A percentile compares a stretch with the other conserved stretches of the same genome.
Evolutionary conservation across 495 filamentous ascomycete species (phyloP).

Genomic region (Echria macrotheca): DNA sequence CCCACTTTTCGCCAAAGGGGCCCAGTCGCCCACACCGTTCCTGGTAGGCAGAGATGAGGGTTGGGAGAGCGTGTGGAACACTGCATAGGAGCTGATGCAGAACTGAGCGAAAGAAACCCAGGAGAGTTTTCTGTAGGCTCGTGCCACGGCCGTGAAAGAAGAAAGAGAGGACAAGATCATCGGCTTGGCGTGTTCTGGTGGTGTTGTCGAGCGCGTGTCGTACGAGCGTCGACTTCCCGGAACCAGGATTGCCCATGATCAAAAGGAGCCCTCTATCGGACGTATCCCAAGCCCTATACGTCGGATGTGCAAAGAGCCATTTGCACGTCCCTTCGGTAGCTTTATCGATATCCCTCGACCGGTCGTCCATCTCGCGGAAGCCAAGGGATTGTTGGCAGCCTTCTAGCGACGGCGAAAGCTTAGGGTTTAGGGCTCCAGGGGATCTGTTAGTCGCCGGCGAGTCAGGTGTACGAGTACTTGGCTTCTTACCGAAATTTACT

Average conservation of each 20-base stretch:
- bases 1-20: constrained; percentile 14
- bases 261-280: constrained; percentile 33
- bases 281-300: constrained; percentile 31
- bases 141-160: constrained; percentile 33
- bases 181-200: neutral
- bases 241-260: constrained; percentile 46
- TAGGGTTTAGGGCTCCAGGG: neutral
- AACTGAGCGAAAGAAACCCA: constrained; percentile 32
- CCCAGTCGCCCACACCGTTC: constrained; percentile 12
- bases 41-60: constrained; percentile 13
- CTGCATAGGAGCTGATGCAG: constrained; percentile 29
- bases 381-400: constrained; percentile 17
- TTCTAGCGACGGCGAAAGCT: neutral
- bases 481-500: no score
- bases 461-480: no score
- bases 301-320: constrained; percentile 29
- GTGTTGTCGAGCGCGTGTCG: constrained; percentile 23
- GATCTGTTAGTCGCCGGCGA: neutral
- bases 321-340: constrained; percentile 26
- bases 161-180: constrained; percentile 25
- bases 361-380: constrained; percentile 25
- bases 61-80: constrained; percentile 7
- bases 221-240: constrained; percentile 45
- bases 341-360: constrained; percentile 16
- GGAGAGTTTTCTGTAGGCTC: constrained; percentile 23